Evolutionary conservation across 2,329 filamentous ascomycete genomes (phyloP).

Genomic region (Penicillium sp.): DNA sequence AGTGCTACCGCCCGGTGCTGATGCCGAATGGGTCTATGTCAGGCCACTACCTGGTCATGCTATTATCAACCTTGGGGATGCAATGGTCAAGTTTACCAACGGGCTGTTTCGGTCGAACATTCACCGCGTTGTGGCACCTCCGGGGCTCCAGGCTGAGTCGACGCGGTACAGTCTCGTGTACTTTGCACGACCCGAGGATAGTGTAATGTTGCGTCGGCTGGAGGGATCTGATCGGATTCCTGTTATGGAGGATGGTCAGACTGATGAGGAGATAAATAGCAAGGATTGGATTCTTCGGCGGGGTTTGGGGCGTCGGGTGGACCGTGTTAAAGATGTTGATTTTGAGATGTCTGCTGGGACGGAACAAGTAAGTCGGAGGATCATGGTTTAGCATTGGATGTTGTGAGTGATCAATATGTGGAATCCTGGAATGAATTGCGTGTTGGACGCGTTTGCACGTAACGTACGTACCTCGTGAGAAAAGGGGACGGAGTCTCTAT

Average conservation of each 20-base stretch:
- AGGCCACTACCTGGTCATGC: slow-evolving; percentile 50
- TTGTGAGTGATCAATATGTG: background rate
- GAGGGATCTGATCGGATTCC: slow-evolving; percentile 38
- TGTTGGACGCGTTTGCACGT: background rate
- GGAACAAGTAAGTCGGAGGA: slow-evolving; percentile 35
- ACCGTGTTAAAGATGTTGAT: slow-evolving; percentile 29
- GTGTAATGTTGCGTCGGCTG: slow-evolving; percentile 44
- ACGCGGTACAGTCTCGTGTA: slow-evolving; percentile 55
- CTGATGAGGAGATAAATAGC: slow-evolving; percentile 39
- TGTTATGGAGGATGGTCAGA: slow-evolving; percentile 27
- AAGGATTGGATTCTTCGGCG: slow-evolving; percentile 45
- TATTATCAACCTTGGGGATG: slow-evolving; percentile 46
- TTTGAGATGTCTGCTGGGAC: slow-evolving; percentile 35
- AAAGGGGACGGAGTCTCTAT: background rate
- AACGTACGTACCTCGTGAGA: no score
- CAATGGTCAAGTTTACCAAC: slow-evolving; percentile 46
- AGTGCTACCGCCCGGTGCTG: slow-evolving; percentile 45
- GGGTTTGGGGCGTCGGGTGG: slow-evolving; percentile 36
- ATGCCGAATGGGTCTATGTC: slow-evolving; percentile 53
- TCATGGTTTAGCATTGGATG: slow-evolving; percentile 19
- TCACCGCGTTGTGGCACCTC: slow-evolving; percentile 52
- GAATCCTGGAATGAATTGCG: background rate
- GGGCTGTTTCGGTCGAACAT: slow-evolving; percentile 43
- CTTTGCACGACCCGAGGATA: slow-evolving; percentile 53
- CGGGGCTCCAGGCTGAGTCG: slow-evolving; percentile 45